Evolutionary conservation across 2,329 filamentous ascomycete genomes (phyloP).

Genomic region (Epichloe elymi): DNA sequence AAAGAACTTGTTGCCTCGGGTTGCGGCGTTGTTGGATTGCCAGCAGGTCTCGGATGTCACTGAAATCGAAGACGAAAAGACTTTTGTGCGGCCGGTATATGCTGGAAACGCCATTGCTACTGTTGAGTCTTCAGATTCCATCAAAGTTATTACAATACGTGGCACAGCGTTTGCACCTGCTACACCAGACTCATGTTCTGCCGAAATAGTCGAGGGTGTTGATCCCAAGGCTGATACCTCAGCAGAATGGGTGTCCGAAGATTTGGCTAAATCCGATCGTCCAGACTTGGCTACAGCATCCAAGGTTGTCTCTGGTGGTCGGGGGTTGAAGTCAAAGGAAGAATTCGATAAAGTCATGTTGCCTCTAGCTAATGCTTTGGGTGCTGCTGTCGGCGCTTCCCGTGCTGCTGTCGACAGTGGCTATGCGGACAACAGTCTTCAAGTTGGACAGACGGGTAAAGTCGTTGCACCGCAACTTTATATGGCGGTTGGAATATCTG

Average conservation of each 20-base stretch:
- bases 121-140: constrained; percentile 73
- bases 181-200: constrained; percentile 57
- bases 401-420: constrained; percentile 92
- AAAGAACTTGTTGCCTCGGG: constrained; percentile 84
- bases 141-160: constrained; percentile 85
- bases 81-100: constrained; percentile 93
- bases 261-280: constrained; percentile 83
- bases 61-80: constrained; percentile 75
- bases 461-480: constrained; percentile 95
- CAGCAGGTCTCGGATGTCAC: constrained; percentile 93
- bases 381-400: constrained; percentile 90
- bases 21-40: constrained; percentile 80
- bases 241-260: constrained; percentile 87
- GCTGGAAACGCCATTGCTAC: constrained; percentile 95
- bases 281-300: constrained; percentile 84
- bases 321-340: constrained; percentile 96
- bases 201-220: constrained; percentile 63
- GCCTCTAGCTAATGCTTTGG: constrained; percentile 80
- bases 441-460: constrained; percentile 97
- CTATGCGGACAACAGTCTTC: constrained; percentile 95
- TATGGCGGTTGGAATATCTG: constrained; percentile 88
- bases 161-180: constrained; percentile 81
- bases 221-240: constrained; percentile 65
- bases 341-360: constrained; percentile 91
- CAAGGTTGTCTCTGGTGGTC: constrained; percentile 83